Percentiles rank a stretch among this genome's conserved stretches.
Conservation (phyloP, 2,329 filamentous ascomycete genomes). For the Exserohilum turcica region DNA sequence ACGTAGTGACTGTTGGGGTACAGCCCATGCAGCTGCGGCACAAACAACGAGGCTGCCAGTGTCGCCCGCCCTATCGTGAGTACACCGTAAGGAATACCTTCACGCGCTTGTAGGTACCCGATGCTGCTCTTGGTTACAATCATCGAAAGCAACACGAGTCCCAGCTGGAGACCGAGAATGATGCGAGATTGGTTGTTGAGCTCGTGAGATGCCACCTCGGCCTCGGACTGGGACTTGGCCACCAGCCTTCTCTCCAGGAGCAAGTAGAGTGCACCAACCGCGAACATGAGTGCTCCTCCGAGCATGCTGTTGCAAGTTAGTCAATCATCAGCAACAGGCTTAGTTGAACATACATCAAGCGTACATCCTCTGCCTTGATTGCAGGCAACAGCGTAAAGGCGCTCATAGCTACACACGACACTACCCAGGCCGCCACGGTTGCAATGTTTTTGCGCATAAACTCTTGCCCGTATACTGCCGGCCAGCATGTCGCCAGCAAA, state of each 20-base stretch:
- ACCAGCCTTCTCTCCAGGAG: constrained; percentile 72
- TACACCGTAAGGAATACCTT: constrained; percentile 84
- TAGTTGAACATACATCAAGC: constrained; percentile 67
- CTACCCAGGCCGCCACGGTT: constrained; percentile 72
- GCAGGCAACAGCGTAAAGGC: constrained; percentile 87
- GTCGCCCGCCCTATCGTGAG: constrained; percentile 85
- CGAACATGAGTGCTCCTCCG: constrained; percentile 78
- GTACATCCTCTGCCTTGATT: constrained; percentile 78
- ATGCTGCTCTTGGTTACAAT: constrained; percentile 85
- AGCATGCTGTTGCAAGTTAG: constrained; percentile 60
- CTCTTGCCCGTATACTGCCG: constrained; percentile 69
- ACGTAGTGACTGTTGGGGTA: constrained; percentile 86
- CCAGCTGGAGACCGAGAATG: constrained; percentile 73
- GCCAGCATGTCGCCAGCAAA: constrained; percentile 77
- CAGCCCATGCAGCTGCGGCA: constrained; percentile 81
- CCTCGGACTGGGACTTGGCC: constrained; percentile 47
- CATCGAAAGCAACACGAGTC: constrained; percentile 79
- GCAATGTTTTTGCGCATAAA: constrained; percentile 72
- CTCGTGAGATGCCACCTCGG: constrained; percentile 32
- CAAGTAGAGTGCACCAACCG: constrained; percentile 77
- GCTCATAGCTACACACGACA: constrained; percentile 83
- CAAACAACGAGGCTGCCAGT: constrained; percentile 72
- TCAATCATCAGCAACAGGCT: no score
- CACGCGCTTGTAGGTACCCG: constrained; percentile 81
- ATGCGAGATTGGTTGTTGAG: constrained; percentile 59